These are phyloP conservation scores for Komagataella ulmi DNA, from an alignment of 805 yeast genomes.

Conservation along the genomic window DNA sequence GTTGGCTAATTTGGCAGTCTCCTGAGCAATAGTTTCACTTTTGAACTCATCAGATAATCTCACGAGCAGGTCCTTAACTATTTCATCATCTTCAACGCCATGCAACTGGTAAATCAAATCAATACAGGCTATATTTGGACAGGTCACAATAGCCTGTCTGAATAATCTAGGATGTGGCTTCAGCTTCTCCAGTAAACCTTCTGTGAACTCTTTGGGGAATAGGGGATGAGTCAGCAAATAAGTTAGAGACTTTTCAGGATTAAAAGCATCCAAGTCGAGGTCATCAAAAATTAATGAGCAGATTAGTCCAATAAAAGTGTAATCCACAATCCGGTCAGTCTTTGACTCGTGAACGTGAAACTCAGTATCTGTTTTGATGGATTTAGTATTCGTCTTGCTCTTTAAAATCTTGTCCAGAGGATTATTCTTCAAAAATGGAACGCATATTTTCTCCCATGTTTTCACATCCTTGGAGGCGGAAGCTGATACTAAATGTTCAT, in stretches of 20 bases:
- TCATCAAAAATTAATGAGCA: conserved; percentile 24
- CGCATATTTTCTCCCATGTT: conserved; percentile 17
- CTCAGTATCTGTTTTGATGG: conserved; percentile 4
- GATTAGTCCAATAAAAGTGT: conserved; percentile 33
- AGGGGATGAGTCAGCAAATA: conserved; percentile 81
- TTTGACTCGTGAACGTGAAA: conserved; percentile 46
- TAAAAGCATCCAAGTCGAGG: conserved; percentile 15
- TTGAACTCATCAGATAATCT: conserved; percentile 59
- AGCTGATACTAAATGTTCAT: background rate
- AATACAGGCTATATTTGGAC: conserved; percentile 50
- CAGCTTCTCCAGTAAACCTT: conserved; percentile 39
- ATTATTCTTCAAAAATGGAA: conserved; percentile 15
- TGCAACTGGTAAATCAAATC: conserved; percentile 55
- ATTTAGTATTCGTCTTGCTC: conserved; percentile 6
- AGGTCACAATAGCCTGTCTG: conserved; percentile 73
- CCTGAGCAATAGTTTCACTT: conserved; percentile 39
- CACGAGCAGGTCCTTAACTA: conserved; percentile 52
- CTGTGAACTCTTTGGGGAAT: conserved; percentile 50
- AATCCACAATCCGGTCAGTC: conserved; percentile 52
- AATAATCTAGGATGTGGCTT: conserved; percentile 47
- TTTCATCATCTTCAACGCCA: conserved; percentile 41
- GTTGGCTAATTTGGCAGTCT: conserved; percentile 24
- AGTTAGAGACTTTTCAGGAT: conserved; percentile 48
- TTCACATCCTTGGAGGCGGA: conserved; percentile 7
- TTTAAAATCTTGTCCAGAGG: conserved; percentile 14